phyloP scores from a whole-genome alignment of 805 yeast genomes.

The Osmozyma mogii region DNA sequence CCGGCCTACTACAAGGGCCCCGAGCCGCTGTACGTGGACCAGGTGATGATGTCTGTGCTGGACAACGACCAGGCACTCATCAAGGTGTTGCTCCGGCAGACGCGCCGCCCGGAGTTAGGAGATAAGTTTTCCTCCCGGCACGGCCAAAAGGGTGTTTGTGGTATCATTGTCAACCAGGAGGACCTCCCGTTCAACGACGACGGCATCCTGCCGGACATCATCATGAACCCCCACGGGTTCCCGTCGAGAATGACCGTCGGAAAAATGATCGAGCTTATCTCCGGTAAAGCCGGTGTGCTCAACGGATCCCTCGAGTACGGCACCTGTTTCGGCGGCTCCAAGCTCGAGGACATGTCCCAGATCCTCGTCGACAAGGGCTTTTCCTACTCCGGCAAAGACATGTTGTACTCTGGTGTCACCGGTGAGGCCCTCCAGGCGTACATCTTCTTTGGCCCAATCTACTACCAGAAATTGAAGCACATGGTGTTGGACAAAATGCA shows the following conservation, averaged over 20 bases:
- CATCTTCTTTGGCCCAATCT: constrained; percentile 96
- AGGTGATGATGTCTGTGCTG: constrained; percentile 94
- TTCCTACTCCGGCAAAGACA: constrained; percentile 93
- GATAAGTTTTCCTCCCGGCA: constrained; percentile 90
- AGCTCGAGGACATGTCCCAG: constrained; percentile 88
- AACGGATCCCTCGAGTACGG: constrained; percentile 91
- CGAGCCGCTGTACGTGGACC: constrained; percentile 91
- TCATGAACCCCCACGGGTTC: constrained; percentile 99
- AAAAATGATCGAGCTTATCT: constrained; percentile 91
- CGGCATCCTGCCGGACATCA: constrained; percentile 90
- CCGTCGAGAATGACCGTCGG: constrained; percentile 99
- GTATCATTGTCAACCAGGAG: constrained; percentile 94
- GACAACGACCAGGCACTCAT: constrained; percentile 93
- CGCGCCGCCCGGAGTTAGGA: constrained; percentile 95
- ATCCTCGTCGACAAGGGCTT: constrained; percentile 86
- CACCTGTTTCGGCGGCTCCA: constrained; percentile 98
- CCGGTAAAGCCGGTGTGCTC: constrained; percentile 96
- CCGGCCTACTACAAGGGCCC: constrained; percentile 93
- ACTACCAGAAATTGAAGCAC: constrained; percentile 95
- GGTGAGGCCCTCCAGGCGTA: constrained; percentile 97
- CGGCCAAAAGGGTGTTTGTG: constrained; percentile 99
- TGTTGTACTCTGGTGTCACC: constrained; percentile 94
- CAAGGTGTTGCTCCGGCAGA: constrained; percentile 87
- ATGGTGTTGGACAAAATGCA: constrained; percentile 99
- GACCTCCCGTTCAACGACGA: constrained; percentile 93